Evolutionary conservation across 768 basidiomycete genomes (phyloP).

Genomic region (Termitomyces sp.): DNA sequence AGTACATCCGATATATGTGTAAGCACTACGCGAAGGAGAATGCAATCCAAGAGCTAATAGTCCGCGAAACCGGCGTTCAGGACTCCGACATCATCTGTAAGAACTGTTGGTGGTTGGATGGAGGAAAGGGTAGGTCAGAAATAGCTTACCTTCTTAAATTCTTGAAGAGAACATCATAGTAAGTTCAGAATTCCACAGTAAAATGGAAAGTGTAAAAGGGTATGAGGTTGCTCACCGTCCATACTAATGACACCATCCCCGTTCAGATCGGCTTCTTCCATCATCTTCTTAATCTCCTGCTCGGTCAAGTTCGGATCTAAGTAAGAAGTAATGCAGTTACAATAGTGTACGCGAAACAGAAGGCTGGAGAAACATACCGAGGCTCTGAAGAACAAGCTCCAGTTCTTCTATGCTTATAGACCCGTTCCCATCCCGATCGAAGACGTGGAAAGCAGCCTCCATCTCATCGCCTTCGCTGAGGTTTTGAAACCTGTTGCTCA

Average conservation of each 20-base stretch:
- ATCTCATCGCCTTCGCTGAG: constrained; percentile 41
- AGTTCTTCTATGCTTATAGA: constrained; percentile 87
- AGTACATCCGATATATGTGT: neutral
- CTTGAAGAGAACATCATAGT: neutral
- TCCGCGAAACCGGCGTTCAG: neutral
- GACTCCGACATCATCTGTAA: constrained; percentile 9
- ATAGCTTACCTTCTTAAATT: constrained; percentile 11
- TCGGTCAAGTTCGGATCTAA: constrained; percentile 63
- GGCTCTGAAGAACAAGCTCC: constrained; percentile 90
- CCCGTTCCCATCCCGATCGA: constrained; percentile 95
- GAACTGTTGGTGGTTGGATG: neutral
- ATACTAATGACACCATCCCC: constrained; percentile 86
- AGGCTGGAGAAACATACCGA: constrained; percentile 47
- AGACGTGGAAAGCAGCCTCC: constrained; percentile 52
- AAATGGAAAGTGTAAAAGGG: neutral
- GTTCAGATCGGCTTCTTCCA: constrained; percentile 81
- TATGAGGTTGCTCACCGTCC: constrained; percentile 38
- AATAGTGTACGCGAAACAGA: neutral
- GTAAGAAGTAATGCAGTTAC: neutral
- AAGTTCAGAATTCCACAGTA: neutral
- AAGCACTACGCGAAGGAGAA: neutral
- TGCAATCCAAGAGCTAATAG: neutral
- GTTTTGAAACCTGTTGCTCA: constrained; percentile 36
- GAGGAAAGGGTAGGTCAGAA: neutral
- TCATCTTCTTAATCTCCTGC: constrained; percentile 84